Percentiles rank a stretch among this genome's conserved stretches.
These are phyloP conservation scores for Thalassiosira sp. DNA, from an alignment of 352 stramenopile species.

Conservation along the genomic window DNA sequence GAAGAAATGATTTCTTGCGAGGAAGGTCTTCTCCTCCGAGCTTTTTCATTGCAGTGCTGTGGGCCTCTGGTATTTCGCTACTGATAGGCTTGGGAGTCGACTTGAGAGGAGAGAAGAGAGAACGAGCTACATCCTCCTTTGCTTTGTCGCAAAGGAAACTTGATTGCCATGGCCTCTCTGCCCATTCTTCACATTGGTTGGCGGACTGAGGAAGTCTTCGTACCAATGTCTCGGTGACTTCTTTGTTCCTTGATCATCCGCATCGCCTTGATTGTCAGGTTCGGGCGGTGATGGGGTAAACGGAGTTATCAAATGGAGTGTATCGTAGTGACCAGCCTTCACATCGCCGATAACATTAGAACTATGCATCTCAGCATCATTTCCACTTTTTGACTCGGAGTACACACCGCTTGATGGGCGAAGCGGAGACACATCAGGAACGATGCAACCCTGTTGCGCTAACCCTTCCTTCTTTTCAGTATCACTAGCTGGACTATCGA, in stretches of 20 bases:
- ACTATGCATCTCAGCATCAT: not conserved
- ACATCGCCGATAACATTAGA: not conserved
- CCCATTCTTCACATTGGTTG: not conserved
- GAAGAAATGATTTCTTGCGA: not conserved
- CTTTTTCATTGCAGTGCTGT: not conserved
- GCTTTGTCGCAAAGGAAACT: not conserved
- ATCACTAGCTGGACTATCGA: too few species aligned
- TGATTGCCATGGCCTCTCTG: not conserved
- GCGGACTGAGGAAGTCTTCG: constrained; percentile 44
- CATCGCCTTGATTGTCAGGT: not conserved
- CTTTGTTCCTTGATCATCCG: not conserved
- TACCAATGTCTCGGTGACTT: constrained; percentile 44
- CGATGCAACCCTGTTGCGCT: not conserved
- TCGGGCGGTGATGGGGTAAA: not conserved
- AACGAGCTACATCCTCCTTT: not conserved
- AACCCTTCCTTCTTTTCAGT: too few species aligned
- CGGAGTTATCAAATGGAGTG: constrained; percentile 19
- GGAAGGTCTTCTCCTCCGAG: not conserved
- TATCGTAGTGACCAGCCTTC: not conserved
- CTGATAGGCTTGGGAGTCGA: constrained; percentile 10
- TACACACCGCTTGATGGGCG: not conserved
- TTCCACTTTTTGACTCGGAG: not conserved
- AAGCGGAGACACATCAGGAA: constrained; percentile 10
- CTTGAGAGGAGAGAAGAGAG: constrained; percentile 12
- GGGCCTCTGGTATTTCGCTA: not conserved